These are phyloP conservation scores for Kwoniella sp. DNA, from an alignment of 768 basidiomycete species.

Conservation along the genomic window DNA sequence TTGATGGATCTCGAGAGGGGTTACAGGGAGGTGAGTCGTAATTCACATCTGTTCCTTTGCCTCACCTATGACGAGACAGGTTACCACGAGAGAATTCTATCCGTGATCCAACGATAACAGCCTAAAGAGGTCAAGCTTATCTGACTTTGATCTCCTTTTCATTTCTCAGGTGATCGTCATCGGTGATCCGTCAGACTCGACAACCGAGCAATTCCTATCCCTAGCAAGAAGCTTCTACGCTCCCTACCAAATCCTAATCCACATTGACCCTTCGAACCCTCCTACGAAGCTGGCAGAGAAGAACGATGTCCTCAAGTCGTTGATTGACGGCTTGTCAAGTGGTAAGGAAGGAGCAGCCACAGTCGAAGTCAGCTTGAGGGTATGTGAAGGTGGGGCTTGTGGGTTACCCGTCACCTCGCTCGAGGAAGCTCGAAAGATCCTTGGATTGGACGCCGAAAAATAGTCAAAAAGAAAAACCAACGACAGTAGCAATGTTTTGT, in stretches of 20 bases:
- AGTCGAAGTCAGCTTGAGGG: slow-evolving; percentile 30
- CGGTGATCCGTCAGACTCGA: slow-evolving; percentile 23
- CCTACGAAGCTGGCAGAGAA: slow-evolving; percentile 27
- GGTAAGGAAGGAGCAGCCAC: no score
- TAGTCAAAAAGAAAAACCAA: no score
- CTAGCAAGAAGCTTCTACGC: slow-evolving; percentile 67
- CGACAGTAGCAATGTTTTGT: no score
- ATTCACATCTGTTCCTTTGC: background rate
- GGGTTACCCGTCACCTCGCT: slow-evolving; percentile 37
- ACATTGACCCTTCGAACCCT: slow-evolving; percentile 56
- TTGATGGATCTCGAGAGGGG: slow-evolving; percentile 44
- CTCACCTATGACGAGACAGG: no score
- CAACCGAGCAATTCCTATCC: slow-evolving; percentile 68
- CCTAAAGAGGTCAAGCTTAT: no score
- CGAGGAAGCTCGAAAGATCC: slow-evolving; percentile 27
- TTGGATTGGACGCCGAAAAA: background rate
- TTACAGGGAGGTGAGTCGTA: slow-evolving; percentile 36
- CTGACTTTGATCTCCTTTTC: background rate
- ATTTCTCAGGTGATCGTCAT: slow-evolving; percentile 36
- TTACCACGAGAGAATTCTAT: no score
- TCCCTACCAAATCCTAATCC: slow-evolving; percentile 68
- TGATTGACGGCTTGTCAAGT: slow-evolving; percentile 25
- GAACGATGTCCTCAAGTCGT: slow-evolving; percentile 35
- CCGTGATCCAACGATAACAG: no score
- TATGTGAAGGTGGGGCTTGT: slow-evolving; percentile 43